A percentile compares a stretch with the other conserved stretches of the same genome.
Conservation (phyloP, 805 yeast species). For the Yarrowia alimentaria region DNA sequence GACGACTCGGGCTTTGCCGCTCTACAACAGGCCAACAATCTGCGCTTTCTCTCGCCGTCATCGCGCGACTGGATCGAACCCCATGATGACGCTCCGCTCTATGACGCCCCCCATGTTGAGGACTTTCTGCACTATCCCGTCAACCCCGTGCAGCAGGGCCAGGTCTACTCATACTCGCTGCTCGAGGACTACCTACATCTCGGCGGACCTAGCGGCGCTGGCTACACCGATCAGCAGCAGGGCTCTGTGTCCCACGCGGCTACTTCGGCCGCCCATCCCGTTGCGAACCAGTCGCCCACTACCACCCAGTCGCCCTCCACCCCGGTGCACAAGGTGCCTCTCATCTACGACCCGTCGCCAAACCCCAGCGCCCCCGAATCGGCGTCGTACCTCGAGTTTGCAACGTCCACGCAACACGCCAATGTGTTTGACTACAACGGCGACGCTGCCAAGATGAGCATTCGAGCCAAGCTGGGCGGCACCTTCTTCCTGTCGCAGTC, state of each 20-base stretch:
- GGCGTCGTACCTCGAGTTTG: conserved; percentile 12
- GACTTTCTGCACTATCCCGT: conserved; percentile 25
- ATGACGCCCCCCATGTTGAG: conserved; percentile 22
- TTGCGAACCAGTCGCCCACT: background rate
- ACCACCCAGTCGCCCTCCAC: background rate
- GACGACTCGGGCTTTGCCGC: conserved; percentile 17
- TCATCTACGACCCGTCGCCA: conserved; percentile 22
- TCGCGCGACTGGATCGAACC: conserved; percentile 27
- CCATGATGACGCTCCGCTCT: conserved; percentile 8
- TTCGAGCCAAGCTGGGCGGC: conserved; percentile 18
- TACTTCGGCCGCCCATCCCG: no score
- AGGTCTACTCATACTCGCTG: conserved; percentile 10
- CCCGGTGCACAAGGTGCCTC: conserved; percentile 17
- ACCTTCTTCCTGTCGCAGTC: conserved; percentile 14
- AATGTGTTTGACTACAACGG: conserved; percentile 21
- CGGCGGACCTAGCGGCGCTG: background rate
- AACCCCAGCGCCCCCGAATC: conserved; percentile 8
- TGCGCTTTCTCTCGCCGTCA: conserved; percentile 16
- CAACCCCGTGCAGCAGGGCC: conserved; percentile 21
- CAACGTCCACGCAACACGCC: conserved; percentile 8
- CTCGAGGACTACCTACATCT: conserved; percentile 17
- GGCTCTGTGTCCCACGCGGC: no score
- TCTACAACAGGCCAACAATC: conserved; percentile 19
- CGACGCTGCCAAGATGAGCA: conserved; percentile 14
- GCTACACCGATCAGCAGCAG: background rate